Evolutionary conservation across 495 filamentous ascomycete genomes (phyloP).

Genomic region (Xylaria bambusicola): DNA sequence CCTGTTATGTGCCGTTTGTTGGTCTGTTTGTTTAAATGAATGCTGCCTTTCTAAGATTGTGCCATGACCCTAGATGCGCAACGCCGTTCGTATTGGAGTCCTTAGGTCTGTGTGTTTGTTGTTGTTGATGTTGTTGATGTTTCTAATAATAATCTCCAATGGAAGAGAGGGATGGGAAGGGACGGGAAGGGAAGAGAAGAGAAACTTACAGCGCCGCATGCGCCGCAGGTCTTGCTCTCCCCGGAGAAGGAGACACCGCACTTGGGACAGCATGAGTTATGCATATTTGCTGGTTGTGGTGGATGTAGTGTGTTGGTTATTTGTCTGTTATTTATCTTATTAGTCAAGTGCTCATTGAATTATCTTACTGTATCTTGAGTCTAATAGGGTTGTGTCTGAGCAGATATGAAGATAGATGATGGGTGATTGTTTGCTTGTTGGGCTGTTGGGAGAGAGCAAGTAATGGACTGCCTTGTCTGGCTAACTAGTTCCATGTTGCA

Average conservation of each 20-base stretch:
- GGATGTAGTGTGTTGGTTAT: background rate
- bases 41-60: too few relatives aligned
- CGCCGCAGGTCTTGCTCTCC: slow-evolving; percentile 45
- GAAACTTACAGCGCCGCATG: slow-evolving; percentile 51
- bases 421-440: slow-evolving; percentile 9
- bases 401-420: background rate
- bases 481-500: too few relatives aligned
- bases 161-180: background rate
- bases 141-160: too few relatives aligned
- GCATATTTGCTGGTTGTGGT: slow-evolving; percentile 37
- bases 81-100: too few relatives aligned
- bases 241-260: slow-evolving; percentile 46
- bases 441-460: too few relatives aligned
- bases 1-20: background rate
- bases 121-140: too few relatives aligned
- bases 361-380: background rate
- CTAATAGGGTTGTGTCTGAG: background rate
- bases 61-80: too few relatives aligned
- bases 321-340: slow-evolving; percentile 3
- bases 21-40: too few relatives aligned
- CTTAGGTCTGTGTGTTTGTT: too few relatives aligned
- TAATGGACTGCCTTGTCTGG: too few relatives aligned
- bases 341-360: background rate
- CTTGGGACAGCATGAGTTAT: slow-evolving; percentile 51
- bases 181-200: background rate